Evolutionary conservation across 306 rosid genomes (phyloP), one percentile per base, ranked within the genome.

Genomic region (Echinosophora koreensis): DNA sequence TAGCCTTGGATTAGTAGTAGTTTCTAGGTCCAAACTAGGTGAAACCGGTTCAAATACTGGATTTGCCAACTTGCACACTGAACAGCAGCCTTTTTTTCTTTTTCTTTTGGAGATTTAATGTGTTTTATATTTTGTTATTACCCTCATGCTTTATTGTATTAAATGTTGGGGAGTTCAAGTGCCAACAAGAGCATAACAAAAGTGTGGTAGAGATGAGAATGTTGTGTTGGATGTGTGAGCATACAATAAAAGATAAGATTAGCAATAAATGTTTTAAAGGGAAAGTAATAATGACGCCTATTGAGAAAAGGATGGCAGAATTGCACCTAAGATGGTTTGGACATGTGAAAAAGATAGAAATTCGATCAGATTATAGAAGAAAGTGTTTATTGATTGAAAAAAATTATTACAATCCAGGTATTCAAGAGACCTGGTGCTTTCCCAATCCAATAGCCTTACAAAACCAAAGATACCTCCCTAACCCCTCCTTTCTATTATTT

Each of bases 1-100:
- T 16, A 6, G 55, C 38, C 67, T 70, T 81, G 34, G 28, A 32
- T 76, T 51, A 64, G 46, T 12, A 46, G 18, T 41, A 16, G n/a
- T 58, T 63, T 60, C 12, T 66, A 50, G 75, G 59, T 46, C 17
- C 78, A 84, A 77, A 59, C 46, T 55, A 62, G 75, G 39, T 10
- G 22, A 77, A 47, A 47, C 52, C 51, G 16, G 47, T 37, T 71
- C 32, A 37, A 58, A 59, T 66, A 44, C 42, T 37, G 61, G 57
- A 47, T 80, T 30, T 56, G 37, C 22, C 4, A 12, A 22, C 32
- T 54, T 64, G 60, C 74, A 34, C 56, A 10, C 35, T 34, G 27
- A 56, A n/a, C 9, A 49, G 22, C 39, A 37, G 11, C 59, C 50
- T 16, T 57, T 67, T 28, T 11, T 64, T 65, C 41, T 57, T 62